Evolutionary conservation across 2,329 filamentous ascomycete genomes (phyloP), one percentile per base, ranked within the genome.

Genomic region (Colletotrichum gloeosporioides): DNA sequence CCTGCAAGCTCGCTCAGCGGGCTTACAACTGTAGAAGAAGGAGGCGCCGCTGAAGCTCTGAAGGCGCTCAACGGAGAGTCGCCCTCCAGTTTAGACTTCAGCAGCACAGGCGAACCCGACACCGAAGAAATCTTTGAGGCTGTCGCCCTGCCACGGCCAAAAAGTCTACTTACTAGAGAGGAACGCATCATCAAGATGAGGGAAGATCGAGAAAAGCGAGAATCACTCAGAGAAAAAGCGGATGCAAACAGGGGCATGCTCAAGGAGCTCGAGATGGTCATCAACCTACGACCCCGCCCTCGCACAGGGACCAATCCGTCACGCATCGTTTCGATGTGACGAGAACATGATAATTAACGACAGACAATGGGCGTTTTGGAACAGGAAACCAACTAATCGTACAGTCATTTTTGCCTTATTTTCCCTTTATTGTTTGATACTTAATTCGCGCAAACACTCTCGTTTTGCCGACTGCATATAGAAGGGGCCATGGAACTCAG

Each of bases 241-340:
- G 95, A 98, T 77, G 94, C 95, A 13, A 98, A 93, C 78, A 95
- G 93, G 59, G 95, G 94, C 80, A 98, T 99, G 95, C 90, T 99
- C 78, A 93, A 94, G 78, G 97, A 99, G 86, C 89, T 99, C 75
- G 95, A 98, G 87, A 96, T 95, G 78, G 92, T 99, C 76, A 98
- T 99, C 83, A 91, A 88, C 82, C 85, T 88, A 39, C 84, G 88
- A 31, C 88, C 88, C 8, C 83, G 82, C 78, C 84, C 79, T 67
- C 84, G 86, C 59, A 79, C 82, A 39, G 87, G 87, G 76, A 82
- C 78, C 76, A 81, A 80, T 18, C 78, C 81, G 25, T 82, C 81
- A 64, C 85, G 87, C 55, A 82, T 87, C 68, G 82, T 87, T 39
- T 89, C 88, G 32, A 83, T 89, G 85, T 89, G 82, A 85, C 78